These are phyloP conservation scores for Phytophthora macrochlamydospora DNA, from an alignment of 352 stramenopile species.

Conservation along the genomic window DNA sequence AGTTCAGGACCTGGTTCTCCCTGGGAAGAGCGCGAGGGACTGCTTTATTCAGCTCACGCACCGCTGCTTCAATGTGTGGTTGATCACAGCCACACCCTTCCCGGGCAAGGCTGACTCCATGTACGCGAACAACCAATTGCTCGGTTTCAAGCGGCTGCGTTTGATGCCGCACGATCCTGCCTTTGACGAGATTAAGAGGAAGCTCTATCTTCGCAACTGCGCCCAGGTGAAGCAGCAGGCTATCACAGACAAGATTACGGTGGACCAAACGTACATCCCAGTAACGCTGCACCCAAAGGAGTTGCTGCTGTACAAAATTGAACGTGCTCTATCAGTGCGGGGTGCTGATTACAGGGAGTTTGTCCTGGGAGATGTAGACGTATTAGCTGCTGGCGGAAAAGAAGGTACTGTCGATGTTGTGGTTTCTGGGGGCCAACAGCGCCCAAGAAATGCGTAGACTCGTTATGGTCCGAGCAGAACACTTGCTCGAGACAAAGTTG, in stretches of 20 bases:
- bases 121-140: slow-evolving; percentile 89
- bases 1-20: slow-evolving; percentile 84
- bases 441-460: slow-evolving; percentile 11
- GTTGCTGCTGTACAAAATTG: slow-evolving; percentile 74
- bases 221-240: slow-evolving; percentile 82
- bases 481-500: slow-evolving; percentile 65
- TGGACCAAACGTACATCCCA: slow-evolving; percentile 78
- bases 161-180: slow-evolving; percentile 69
- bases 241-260: slow-evolving; percentile 77
- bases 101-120: slow-evolving; percentile 79
- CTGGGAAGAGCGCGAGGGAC: slow-evolving; percentile 72
- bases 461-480: slow-evolving; percentile 53
- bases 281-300: slow-evolving; percentile 74
- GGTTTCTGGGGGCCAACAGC: slow-evolving; percentile 4
- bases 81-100: slow-evolving; percentile 88
- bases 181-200: slow-evolving; percentile 89
- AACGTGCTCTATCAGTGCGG: slow-evolving; percentile 53
- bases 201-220: slow-evolving; percentile 87
- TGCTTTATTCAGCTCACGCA: slow-evolving; percentile 87
- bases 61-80: slow-evolving; percentile 78
- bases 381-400: slow-evolving; percentile 32
- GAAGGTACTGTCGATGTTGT: slow-evolving; percentile 12
- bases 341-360: slow-evolving; percentile 43
- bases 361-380: slow-evolving; percentile 49
- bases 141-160: slow-evolving; percentile 81